Evolutionary conservation across 306 rosid genomes (phyloP).

Genomic region (Cucumis hystrix): DNA sequence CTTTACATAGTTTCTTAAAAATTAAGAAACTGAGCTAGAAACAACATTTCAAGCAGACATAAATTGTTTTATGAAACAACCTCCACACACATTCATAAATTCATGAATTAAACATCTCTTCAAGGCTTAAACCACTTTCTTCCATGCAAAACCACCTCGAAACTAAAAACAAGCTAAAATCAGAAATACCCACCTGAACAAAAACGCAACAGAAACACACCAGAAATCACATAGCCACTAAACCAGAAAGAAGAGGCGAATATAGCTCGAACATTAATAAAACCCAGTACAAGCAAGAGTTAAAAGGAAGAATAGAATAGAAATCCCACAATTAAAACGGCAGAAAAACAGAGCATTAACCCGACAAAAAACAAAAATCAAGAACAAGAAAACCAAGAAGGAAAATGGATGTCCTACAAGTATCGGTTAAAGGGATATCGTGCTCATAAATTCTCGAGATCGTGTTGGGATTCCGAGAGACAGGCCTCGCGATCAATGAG

Average conservation of each 20-base stretch:
- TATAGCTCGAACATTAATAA: background rate
- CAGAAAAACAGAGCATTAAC: background rate
- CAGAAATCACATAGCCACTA: background rate
- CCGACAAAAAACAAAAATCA: background rate
- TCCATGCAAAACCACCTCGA: background rate
- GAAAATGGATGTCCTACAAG: constrained; percentile 27
- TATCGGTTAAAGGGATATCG: constrained; percentile 45
- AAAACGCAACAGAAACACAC: background rate
- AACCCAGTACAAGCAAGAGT: background rate
- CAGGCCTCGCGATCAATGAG: constrained; percentile 29
- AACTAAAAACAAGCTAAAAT: background rate
- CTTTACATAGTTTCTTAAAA: background rate
- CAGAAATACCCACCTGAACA: background rate
- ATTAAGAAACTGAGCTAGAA: background rate
- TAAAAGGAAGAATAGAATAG: background rate
- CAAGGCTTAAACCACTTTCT: background rate
- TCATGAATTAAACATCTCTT: background rate
- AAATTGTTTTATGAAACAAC: background rate
- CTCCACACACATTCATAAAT: background rate
- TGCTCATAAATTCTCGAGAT: constrained; percentile 42
- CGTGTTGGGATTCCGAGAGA: constrained; percentile 27
- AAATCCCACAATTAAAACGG: background rate
- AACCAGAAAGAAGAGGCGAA: background rate
- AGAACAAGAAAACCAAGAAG: background rate
- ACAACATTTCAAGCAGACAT: background rate